Base-by-base conservation (phyloP, 2,329 filamentous ascomycete species). In the Aspergillus costaricaensis region DNA sequence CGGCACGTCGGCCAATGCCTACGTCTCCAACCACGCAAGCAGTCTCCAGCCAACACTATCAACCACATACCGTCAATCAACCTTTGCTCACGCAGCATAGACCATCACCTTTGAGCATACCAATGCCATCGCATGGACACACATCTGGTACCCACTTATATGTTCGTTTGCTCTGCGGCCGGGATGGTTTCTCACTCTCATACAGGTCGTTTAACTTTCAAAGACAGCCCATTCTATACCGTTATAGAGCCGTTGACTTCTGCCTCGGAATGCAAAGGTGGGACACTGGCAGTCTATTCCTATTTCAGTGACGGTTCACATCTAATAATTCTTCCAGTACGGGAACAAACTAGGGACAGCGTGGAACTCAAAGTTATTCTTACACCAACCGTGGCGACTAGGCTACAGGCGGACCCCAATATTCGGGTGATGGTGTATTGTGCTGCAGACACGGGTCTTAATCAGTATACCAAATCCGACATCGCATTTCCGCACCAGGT, bases 401-500 rank as follows among this genome's bases (percentile, higher is more conserved):
- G 82, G 49, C 81, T 92, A 52, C 77, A 83, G 25, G 74, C 76
- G 7, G 87, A 94, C 62, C 80, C 82, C n/a, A 83, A 83, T 12
- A 78, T 89, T 68, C 85, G 88, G 53, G 82, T 96, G 44, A 89
- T 97, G 85, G 82, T 97, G 4, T 96, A 96, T 72, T 96, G 92
- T 70, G 88, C 91, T 3, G 80, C 82, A 1, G 89, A 91, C 58
- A 78, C 77, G 23, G 82, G 82, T 15, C 77, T 83, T 14, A 86
- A 84, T 15, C 75, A 80, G 2, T 90, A 91, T 63, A 74, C 76
- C 17, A 77, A 80, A 38, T 79, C 79, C 54, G 92, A 98, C 63
- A 88, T 99, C 57, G 81, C 91, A 0, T 99, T 99, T 66, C 95
- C 95, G 1, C 88, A 94, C 68, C 92, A 97, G 77, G 90, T 95